These are phyloP conservation scores for Fusarium metavorans DNA, from an alignment of 2,329 filamentous ascomycete species.

Conservation along the genomic window DNA sequence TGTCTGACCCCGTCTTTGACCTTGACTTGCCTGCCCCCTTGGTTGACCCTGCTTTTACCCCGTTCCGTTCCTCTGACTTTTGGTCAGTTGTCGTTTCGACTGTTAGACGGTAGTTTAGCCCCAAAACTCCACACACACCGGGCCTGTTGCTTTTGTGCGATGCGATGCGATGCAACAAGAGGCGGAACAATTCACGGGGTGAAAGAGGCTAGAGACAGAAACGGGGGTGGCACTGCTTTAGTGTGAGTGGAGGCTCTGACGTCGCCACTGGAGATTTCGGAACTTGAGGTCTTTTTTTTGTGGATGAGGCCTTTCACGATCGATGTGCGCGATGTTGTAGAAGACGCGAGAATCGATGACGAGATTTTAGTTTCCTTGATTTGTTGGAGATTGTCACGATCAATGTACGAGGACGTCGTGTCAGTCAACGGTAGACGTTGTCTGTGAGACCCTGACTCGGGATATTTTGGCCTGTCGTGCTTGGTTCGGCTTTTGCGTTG, in stretches of 20 bases:
- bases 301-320: slow-evolving; percentile 38
- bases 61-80: background rate
- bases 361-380: slow-evolving; percentile 16
- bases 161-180: slow-evolving; percentile 17
- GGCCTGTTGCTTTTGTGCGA: slow-evolving; percentile 7
- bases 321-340: background rate
- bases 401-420: slow-evolving; percentile 18
- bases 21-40: background rate
- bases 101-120: background rate
- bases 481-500: background rate
- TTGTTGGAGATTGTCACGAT: slow-evolving; percentile 6
- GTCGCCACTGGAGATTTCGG: slow-evolving; percentile 13
- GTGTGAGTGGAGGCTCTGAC: slow-evolving; percentile 39
- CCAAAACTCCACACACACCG: slow-evolving; percentile 31
- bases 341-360: slow-evolving; percentile 24
- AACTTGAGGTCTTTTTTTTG: background rate
- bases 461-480: slow-evolving; percentile 4
- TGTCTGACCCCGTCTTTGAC: background rate
- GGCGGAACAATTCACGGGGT: slow-evolving; percentile 4
- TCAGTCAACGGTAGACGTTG: slow-evolving; percentile 14
- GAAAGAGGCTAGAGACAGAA: background rate
- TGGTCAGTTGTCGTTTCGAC: background rate
- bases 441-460: background rate
- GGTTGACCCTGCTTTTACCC: background rate
- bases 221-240: background rate